These are phyloP conservation scores for Didymella pomorum DNA, from an alignment of 2,329 filamentous ascomycete species.

Conservation along the genomic window DNA sequence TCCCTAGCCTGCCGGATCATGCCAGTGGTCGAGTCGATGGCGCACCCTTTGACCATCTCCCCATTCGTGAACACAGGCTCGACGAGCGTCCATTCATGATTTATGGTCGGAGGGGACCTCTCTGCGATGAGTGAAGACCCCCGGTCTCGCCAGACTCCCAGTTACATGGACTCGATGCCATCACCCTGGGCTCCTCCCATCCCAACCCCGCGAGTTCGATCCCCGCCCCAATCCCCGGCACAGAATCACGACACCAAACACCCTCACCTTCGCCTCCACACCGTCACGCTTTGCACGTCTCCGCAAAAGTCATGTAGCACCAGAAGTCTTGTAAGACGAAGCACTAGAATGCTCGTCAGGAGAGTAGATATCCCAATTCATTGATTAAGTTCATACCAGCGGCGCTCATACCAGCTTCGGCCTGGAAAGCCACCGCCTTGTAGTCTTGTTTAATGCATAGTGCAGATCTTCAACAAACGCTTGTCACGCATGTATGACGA, in stretches of 20 bases:
- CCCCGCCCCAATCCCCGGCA: constrained; percentile 23
- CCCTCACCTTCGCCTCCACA: constrained; percentile 26
- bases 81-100: not conserved
- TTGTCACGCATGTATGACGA: not conserved
- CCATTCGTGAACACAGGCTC: not conserved
- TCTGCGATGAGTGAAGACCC: not conserved
- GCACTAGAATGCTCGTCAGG: constrained; percentile 31
- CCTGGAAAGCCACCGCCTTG: not conserved
- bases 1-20: too few species aligned
- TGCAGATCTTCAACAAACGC: not conserved
- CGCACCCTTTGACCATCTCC: not conserved
- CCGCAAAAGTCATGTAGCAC: constrained; percentile 45
- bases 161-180: constrained; percentile 11
- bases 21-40: not conserved
- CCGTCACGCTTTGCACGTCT: constrained; percentile 38
- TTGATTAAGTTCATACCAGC: constrained; percentile 19
- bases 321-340: constrained; percentile 43
- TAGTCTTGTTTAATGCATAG: constrained; percentile 16
- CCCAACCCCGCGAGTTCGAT: constrained; percentile 17
- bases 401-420: constrained; percentile 24
- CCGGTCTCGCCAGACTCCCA: not conserved
- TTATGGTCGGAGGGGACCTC: not conserved
- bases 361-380: constrained; percentile 38
- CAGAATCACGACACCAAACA: constrained; percentile 21
- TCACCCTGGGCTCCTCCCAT: constrained; percentile 3